Percentiles rank a stretch among this genome's conserved stretches.
Evolutionary conservation across 1,284 basidiomycete species (phyloP).

Genomic region (Ganoderma sp.): DNA sequence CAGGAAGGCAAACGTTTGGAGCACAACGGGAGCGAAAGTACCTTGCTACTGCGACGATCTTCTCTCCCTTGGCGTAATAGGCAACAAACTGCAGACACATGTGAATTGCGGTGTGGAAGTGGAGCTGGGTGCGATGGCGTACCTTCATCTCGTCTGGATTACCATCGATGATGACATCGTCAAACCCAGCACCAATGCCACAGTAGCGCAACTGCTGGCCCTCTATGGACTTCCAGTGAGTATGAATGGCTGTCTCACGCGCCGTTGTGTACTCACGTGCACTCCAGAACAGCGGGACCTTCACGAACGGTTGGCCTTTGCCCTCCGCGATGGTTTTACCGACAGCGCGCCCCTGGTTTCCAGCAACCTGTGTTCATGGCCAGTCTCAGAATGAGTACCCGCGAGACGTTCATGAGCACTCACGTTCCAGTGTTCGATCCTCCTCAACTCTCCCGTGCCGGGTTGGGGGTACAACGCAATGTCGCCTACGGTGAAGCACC

Average conservation of each 20-base stretch:
- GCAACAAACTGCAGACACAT: slow-evolving; percentile 69
- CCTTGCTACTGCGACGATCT: slow-evolving; percentile 84
- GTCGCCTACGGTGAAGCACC: slow-evolving; percentile 55
- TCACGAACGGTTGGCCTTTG: slow-evolving; percentile 64
- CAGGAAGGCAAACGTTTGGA: slow-evolving; percentile 10
- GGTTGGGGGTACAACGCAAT: slow-evolving; percentile 84
- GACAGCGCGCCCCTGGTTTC: slow-evolving; percentile 86
- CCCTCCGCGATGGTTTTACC: slow-evolving; percentile 76
- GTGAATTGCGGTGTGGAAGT: background rate
- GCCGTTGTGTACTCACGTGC: slow-evolving; percentile 57
- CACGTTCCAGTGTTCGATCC: slow-evolving; percentile 95
- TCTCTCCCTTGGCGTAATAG: slow-evolving; percentile 82
- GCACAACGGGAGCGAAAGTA: slow-evolving; percentile 35
- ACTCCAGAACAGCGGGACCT: slow-evolving; percentile 91
- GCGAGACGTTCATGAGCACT: slow-evolving; percentile 29
- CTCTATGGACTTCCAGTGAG: slow-evolving; percentile 45
- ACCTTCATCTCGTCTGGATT: slow-evolving; percentile 83
- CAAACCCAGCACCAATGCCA: slow-evolving; percentile 87
- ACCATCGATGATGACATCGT: slow-evolving; percentile 84
- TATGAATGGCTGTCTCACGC: too few species aligned
- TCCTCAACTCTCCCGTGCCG: slow-evolving; percentile 54
- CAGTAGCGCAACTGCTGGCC: slow-evolving; percentile 86
- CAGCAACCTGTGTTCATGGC: slow-evolving; percentile 62
- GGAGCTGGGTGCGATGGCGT: slow-evolving; percentile 18
- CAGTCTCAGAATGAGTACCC: too few species aligned